Base-by-base conservation (phyloP, 108 stramenopile species). In the Thalassiosira profunda region DNA sequence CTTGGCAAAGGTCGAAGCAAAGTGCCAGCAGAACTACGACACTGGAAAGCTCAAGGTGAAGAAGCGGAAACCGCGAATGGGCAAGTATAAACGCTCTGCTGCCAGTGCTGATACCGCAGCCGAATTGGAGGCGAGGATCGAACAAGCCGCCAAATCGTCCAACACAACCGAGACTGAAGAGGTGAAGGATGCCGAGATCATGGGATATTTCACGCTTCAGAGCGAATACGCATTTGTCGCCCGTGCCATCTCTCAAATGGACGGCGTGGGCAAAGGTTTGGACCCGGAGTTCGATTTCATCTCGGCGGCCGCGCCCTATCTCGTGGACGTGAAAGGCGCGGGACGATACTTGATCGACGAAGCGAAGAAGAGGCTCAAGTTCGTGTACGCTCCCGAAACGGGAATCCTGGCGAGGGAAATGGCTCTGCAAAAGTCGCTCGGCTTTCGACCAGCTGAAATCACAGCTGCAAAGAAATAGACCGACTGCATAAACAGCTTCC, bases 181-280 rank as follows among this genome's bases (percentile, higher is more conserved):
- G 35, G 63, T 65, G 3, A 86, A 80, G 14, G 93, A 94, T 76
- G 49, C 86, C 7, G 84, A 90, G 63, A 75, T 95, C 43, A 90
- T 95, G 89, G 76, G 74, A 14, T 92, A 76, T 52, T 95, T 95
- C 52, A 83, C 85, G 21, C 64, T 95, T 12, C 91, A 89, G 52
- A 88, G 89, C 14, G 91, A 92, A 67, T 91, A 91, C 58, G 94
- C 94, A 23, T 95, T 95, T 68, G 94, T 90, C 15, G 89, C 87
- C 6, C 83, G 94, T 30, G 94, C 94, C 3, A 30, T 92, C n/a
- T 75, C 80, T 17, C 94, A 95, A 71, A 86, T 95, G 86, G 85
- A 87, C 51, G 94, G 94, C 2, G 91, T 92, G 7, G 91, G 94
- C 24, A 90, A 91, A 63, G 60, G 67, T 14, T 60, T 95, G 17